Base-by-base conservation (phyloP, 495 filamentous ascomycete species). In the Pseudotulostoma volvatum region DNA sequence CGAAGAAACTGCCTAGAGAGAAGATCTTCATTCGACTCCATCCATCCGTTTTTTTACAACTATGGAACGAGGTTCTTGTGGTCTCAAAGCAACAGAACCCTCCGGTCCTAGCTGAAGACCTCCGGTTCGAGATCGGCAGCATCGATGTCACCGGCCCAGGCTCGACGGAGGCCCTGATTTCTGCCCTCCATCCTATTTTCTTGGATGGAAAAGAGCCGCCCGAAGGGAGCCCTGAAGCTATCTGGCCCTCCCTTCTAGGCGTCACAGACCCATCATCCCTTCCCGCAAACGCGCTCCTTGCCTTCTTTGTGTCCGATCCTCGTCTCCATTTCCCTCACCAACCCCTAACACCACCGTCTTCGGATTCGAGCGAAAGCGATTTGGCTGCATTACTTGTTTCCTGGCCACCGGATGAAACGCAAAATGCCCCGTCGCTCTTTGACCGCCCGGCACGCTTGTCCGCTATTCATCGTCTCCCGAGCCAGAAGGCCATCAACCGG, bases 81-180 rank as follows among this genome's bases (percentile, higher is more conserved):
- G 50, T 80, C 5, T 69, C 73, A 8, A 87, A 84, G 49, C 63
- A 68, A 34, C 79, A 86, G 51, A 75, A 70, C 20, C 82, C 84
- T 3, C 64, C 63, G 7, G 73, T 88, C 15, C 75, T 73, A 39
- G 52, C 93, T n/a, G 84, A 94, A 51, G 90, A 97, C 51, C 54
- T 97, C 9, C 74, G 90, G 2, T 96, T 84, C 49, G 87, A 96
- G 47, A 79, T 97, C 54, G 90, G 90, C 33, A 94, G 85, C 51
- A 88, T 96, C 36, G 81, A 93, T 44, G 62, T 95, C 38, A 78
- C 72, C 0, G 90, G 90, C 0, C 85, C 90, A 1, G 81, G 70
- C 1, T 81, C 84, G 4, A 86, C 81, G 2, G 85, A 95, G 54
- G 68, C 84, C 2, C 60, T 97, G 2, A 61, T 86, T 16, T 71